Evolutionary conservation across 2,329 filamentous ascomycete genomes (phyloP).

Genomic region (Colletotrichum sp.): DNA sequence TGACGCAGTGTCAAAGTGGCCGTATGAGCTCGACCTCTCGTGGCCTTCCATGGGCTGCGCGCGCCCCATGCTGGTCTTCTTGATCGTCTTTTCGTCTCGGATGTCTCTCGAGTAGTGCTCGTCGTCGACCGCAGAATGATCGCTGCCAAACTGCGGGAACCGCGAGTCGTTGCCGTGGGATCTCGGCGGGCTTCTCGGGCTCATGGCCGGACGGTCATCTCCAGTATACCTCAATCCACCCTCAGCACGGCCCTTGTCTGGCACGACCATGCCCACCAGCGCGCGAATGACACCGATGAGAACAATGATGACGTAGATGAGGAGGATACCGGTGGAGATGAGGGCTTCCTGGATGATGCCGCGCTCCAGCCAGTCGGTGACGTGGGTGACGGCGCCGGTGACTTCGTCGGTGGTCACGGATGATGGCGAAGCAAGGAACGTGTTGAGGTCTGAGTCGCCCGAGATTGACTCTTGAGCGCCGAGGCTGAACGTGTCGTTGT

Average conservation of each 20-base stretch:
- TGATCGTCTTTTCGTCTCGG: constrained; percentile 31
- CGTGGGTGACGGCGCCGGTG: constrained; percentile 73
- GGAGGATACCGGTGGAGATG: constrained; percentile 75
- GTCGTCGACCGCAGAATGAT: constrained; percentile 19
- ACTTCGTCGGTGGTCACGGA: constrained; percentile 81
- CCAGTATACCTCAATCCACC: constrained; percentile 53
- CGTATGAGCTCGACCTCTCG: constrained; percentile 39
- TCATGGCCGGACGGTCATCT: constrained; percentile 31
- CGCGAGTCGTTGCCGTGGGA: constrained; percentile 10
- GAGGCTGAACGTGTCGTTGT: constrained; percentile 81
- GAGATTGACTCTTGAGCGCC: constrained; percentile 70
- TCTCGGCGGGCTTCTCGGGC: constrained; percentile 27
- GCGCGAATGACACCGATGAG: constrained; percentile 76
- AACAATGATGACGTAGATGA: constrained; percentile 79
- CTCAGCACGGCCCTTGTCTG: constrained; percentile 66
- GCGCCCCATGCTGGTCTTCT: constrained; percentile 22
- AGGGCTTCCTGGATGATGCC: constrained; percentile 79
- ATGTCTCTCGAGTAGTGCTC: constrained; percentile 22
- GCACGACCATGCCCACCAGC: constrained; percentile 62
- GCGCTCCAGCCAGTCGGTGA: constrained; percentile 70
- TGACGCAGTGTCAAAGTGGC: constrained; percentile 32
- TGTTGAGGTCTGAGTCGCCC: constrained; percentile 64
- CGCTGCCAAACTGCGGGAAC: constrained; percentile 20
- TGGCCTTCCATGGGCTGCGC: constrained; percentile 31
- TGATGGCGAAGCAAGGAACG: constrained; percentile 80